Evolutionary conservation across 352 stramenopile genomes (phyloP).

Genomic region (Phytophthora sojae): DNA sequence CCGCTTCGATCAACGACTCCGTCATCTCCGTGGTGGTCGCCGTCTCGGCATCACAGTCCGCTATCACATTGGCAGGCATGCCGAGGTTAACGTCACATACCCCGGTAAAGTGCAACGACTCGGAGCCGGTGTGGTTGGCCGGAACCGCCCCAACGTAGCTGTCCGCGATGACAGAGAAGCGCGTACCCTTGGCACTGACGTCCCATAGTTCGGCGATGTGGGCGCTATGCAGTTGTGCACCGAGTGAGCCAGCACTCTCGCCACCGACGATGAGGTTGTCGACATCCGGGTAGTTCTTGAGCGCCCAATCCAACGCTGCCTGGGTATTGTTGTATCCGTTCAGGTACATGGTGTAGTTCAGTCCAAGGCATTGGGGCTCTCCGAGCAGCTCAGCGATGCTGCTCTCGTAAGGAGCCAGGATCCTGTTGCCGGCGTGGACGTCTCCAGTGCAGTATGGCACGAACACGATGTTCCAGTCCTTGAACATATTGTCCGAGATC

Average conservation of each 20-base stretch:
- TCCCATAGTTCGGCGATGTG: conserved; percentile 56
- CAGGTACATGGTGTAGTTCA: conserved; percentile 53
- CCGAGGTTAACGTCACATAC: conserved; percentile 37
- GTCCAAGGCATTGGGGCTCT: conserved; percentile 33
- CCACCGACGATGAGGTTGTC: conserved; percentile 57
- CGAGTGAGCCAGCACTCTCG: conserved; percentile 58
- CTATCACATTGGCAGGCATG: conserved; percentile 28
- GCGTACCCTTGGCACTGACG: conserved; percentile 41
- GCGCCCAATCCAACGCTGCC: conserved; percentile 56
- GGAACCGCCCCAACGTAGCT: conserved; percentile 57
- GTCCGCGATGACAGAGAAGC: conserved; percentile 56
- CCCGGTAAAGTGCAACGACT: conserved; percentile 47
- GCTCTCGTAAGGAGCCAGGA: conserved; percentile 25
- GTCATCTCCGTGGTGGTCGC: conserved; percentile 41
- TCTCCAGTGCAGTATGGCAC: conserved; percentile 73
- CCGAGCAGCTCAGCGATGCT: conserved; percentile 36
- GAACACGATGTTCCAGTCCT: conserved; percentile 75
- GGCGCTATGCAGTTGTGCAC: conserved; percentile 43
- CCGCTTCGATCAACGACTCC: conserved; percentile 35
- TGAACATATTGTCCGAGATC: conserved; percentile 59
- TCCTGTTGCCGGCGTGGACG: conserved; percentile 52
- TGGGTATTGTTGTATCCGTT: conserved; percentile 66
- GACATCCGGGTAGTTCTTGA: conserved; percentile 58
- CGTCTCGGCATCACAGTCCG: conserved; percentile 36
- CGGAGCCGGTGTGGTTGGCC: conserved; percentile 34